phyloP scores from a whole-genome alignment of 352 stramenopile species.

The Stramenopiles sp. region DNA sequence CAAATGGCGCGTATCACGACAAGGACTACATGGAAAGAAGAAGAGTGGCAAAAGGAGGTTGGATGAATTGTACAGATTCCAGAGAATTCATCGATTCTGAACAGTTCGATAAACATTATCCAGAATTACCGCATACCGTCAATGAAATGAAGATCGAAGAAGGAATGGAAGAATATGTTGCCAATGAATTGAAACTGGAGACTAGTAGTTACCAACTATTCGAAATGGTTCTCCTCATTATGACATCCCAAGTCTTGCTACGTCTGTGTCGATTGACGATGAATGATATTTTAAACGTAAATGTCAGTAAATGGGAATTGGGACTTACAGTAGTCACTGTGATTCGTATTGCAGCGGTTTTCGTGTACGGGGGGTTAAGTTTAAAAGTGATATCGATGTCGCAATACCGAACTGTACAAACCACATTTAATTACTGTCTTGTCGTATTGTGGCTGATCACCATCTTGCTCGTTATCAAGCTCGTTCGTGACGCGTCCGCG shows the following conservation, averaged over 20 bases:
- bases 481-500: not conserved
- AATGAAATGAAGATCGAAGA: constrained; percentile 6
- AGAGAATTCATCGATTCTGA: too few species aligned
- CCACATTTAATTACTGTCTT: not conserved
- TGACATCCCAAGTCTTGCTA: not conserved
- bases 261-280: not conserved
- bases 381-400: not conserved
- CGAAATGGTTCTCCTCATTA: not conserved
- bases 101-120: not conserved
- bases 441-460: not conserved
- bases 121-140: not conserved
- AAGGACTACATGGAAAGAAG: too few species aligned
- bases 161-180: constrained; percentile 6
- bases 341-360: not conserved
- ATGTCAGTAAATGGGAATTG: not conserved
- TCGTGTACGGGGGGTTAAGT: not conserved
- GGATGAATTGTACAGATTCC: not conserved
- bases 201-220: not conserved
- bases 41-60: not conserved
- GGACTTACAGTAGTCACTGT: not conserved
- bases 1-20: not conserved
- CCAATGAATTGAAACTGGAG: not conserved
- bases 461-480: not conserved
- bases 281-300: not conserved
- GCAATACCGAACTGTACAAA: not conserved